Evolutionary conservation across 305 asterid genomes (phyloP), one percentile per base, ranked within the genome.

Genomic region (Fraxinus greggii): DNA sequence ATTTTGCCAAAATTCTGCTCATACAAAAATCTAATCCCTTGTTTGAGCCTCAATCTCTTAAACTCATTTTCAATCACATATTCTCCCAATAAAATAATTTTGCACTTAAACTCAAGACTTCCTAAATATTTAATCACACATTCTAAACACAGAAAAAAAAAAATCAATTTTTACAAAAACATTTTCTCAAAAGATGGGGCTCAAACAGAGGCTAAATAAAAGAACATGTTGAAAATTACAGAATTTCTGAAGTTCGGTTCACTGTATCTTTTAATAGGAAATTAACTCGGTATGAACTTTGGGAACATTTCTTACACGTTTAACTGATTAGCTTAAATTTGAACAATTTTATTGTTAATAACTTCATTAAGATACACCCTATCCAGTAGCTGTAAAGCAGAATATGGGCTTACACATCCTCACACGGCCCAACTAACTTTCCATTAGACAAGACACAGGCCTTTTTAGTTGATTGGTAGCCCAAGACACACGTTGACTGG

Each of bases 231-330:
- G 61, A 48, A 48, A n/a, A 19, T 6, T 19, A 56, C 10, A 56
- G 12, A 19, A 86, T 42, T 80, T 86, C 88, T 82, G 86, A 90
- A 89, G 91, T 91, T 85, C 89, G 89, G 89, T 90, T 59, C 15
- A 10, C 78, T 28, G 42, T 36, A 75, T 24, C 7, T 7, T 75
- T 7, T 75, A 29, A 75, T 10, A 17, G 29, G 56, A 75, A 38
- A 28, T 9, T 24, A 2, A 12, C n/a, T 38, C 9, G 74, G 13
- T 67, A 67, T 3, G 35, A 21, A 10, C n/a, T 75, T 75, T 21
- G 78, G 78, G 29, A 74, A 74, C 54, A 19, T 5, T 32, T 75
- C 61, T 21, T 33, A 26, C 36, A 75, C 21, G 0, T 1, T 15
- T 1, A 36, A 75, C 4, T 19, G 31, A 19, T 74, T 8, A 75